phyloP scores from a whole-genome alignment of 2,329 filamentous ascomycete species.

The Hypomyces perniciosus region DNA sequence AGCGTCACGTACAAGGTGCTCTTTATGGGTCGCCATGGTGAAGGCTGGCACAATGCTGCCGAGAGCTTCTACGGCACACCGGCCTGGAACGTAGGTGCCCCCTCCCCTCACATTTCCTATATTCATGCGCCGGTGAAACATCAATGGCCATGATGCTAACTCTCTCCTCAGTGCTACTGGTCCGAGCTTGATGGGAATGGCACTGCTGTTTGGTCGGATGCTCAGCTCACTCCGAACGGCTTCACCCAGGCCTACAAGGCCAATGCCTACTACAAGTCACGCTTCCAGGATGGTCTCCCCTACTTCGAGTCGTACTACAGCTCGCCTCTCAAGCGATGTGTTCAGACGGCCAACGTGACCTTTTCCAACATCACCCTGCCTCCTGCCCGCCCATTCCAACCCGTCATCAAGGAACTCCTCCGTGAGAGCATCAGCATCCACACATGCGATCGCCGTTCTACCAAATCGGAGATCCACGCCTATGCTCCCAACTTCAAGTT shows the following conservation, averaged over 20 bases:
- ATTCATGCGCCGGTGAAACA: background rate
- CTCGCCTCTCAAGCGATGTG: constrained; percentile 57
- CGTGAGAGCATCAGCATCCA: constrained; percentile 62
- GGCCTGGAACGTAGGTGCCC: constrained; percentile 56
- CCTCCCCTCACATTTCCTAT: background rate
- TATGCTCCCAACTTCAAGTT: constrained; percentile 50
- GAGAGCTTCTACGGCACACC: constrained; percentile 62
- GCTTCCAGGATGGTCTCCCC: constrained; percentile 51
- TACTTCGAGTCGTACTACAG: constrained; percentile 59
- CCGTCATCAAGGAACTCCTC: constrained; percentile 57
- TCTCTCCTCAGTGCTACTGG: constrained; percentile 53
- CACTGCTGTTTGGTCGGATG: constrained; percentile 57
- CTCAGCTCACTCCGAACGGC: constrained; percentile 54
- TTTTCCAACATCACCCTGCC: constrained; percentile 51
- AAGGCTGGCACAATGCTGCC: constrained; percentile 59
- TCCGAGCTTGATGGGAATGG: constrained; percentile 57
- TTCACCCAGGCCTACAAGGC: constrained; percentile 51
- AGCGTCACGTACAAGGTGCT: constrained; percentile 58
- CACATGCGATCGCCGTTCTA: constrained; percentile 60
- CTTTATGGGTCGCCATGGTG: constrained; percentile 63
- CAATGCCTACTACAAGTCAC: constrained; percentile 51
- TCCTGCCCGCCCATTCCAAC: constrained; percentile 44
- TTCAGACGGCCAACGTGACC: constrained; percentile 56
- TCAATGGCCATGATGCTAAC: background rate
- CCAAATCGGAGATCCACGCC: constrained; percentile 44